Evolutionary conservation across 2,329 filamentous ascomycete genomes (phyloP), one percentile per base, ranked within the genome.

Genomic region (Huntiella decipiens): DNA sequence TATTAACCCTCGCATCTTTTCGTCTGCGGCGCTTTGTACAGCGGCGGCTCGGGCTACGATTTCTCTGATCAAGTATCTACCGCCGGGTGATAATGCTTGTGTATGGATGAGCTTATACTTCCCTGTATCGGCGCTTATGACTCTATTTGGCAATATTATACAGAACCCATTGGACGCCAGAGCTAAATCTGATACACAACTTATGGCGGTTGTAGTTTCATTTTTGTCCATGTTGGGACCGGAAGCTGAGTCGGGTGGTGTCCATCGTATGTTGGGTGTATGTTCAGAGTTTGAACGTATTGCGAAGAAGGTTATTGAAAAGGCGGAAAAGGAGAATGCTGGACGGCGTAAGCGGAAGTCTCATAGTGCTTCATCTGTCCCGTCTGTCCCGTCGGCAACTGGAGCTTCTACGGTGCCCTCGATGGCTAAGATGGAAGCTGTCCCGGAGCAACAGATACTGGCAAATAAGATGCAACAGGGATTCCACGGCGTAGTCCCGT

Each of bases 41-140:
- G 84, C 86, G 41, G 88, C 91, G 12, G 91, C 91, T 2, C 71
- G 91, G 54, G 87, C 88, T 2, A 93, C 86, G 2, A 95, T 98
- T 48, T 84, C 91, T 50, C 64, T 98, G 37, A 77, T 98, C 52
- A 93, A 93, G 61, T 96, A 96, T 59, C 86, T 96, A 41, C 91
- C 91, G 0, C 86, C 94, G 58, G 87, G 87, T 39, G 91, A 98
- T 58, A 87, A 87, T 57, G 80, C 83, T 42, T 95, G 86, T 61
- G 87, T 96, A 44, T 98, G 91, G 88, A 72, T 98, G 57, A 84
- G 95, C 53, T 66, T 96, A 8, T 98, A 98, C 62, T 98, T 94
- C 63, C 91, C 91, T 0, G 87, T 98, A 6, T 93, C 91, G 0
- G 83, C 91, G 1, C 72, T 96, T 4, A 86, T 98, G 38, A 96